A percentile compares a stretch with the other conserved stretches of the same genome.
These are phyloP conservation scores for Agarophyton chilense DNA, from an alignment of 23 red algal genomes.

Conservation along the genomic window DNA sequence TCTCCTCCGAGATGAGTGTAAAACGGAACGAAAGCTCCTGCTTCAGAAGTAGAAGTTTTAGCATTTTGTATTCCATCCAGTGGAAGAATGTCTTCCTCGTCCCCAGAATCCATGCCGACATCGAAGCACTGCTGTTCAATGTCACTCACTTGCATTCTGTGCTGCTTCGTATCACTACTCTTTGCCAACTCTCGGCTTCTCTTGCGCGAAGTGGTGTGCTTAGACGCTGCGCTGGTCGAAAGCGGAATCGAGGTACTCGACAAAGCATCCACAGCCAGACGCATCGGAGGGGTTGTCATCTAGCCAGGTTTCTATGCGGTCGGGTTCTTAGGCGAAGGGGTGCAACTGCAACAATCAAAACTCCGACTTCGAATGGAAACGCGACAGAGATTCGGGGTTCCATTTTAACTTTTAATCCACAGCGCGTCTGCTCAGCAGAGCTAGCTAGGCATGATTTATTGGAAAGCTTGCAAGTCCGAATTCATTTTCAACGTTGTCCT, in stretches of 20 bases:
- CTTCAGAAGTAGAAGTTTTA: neutral
- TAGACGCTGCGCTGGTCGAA: neutral
- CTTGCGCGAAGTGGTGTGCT: neutral
- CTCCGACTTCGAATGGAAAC: too few relatives aligned
- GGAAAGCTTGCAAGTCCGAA: too few relatives aligned
- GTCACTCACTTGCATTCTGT: neutral
- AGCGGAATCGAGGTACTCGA: neutral
- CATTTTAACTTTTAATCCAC: too few relatives aligned
- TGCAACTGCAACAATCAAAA: neutral
- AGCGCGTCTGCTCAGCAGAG: too few relatives aligned
- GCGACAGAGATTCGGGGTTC: too few relatives aligned
- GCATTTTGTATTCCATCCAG: neutral
- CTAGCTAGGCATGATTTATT: too few relatives aligned
- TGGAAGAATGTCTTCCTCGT: neutral
- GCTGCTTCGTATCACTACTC: neutral
- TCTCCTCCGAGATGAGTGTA: slow-evolving; percentile 32
- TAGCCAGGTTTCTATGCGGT: neutral
- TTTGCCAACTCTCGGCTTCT: slow-evolving; percentile 4
- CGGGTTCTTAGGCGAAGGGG: neutral
- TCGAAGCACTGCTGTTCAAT: neutral
- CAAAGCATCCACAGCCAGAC: neutral
- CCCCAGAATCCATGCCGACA: neutral
- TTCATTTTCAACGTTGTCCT: too few relatives aligned
- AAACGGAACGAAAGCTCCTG: slow-evolving; percentile 43
- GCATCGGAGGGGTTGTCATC: neutral